Evolutionary conservation across 2,329 filamentous ascomycete genomes (phyloP).

Genomic region (Alternaria arbusti): DNA sequence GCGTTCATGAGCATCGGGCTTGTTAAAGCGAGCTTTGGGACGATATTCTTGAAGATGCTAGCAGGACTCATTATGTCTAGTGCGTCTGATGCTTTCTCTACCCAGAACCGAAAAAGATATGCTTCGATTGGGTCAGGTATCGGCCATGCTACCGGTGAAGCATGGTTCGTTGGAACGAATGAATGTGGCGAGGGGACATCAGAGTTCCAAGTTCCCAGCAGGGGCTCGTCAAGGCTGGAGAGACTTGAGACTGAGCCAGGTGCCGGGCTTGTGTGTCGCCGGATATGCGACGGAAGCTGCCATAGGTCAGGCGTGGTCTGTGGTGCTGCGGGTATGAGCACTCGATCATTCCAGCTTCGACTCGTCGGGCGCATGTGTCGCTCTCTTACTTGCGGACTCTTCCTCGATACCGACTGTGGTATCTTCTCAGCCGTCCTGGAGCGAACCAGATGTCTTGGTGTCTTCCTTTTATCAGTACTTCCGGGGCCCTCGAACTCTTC

Average conservation of each 20-base stretch:
- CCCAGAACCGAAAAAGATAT: constrained; percentile 23
- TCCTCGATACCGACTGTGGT: background rate
- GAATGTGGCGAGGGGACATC: constrained; percentile 1
- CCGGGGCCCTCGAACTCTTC: constrained; percentile 11
- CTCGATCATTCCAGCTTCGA: background rate
- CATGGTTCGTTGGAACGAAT: background rate
- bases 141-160: constrained; percentile 5
- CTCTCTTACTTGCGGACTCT: background rate
- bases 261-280: constrained; percentile 11
- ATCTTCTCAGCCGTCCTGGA: constrained; percentile 1
- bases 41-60: constrained; percentile 12
- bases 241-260: constrained; percentile 12
- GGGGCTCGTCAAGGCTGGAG: constrained; percentile 16
- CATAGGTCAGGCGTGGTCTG: background rate
- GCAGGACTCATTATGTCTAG: constrained; percentile 22
- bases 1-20: constrained; percentile 51
- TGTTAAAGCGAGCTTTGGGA: constrained; percentile 30
- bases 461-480: background rate
- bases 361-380: background rate
- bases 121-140: constrained; percentile 17
- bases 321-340: background rate
- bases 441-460: constrained; percentile 2
- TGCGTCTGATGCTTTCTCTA: constrained; percentile 15
- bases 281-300: background rate
- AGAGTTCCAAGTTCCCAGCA: constrained; percentile 1